Base-by-base conservation (phyloP, 1,284 basidiomycete genomes). In the Laetiporus sulphureus region DNA sequence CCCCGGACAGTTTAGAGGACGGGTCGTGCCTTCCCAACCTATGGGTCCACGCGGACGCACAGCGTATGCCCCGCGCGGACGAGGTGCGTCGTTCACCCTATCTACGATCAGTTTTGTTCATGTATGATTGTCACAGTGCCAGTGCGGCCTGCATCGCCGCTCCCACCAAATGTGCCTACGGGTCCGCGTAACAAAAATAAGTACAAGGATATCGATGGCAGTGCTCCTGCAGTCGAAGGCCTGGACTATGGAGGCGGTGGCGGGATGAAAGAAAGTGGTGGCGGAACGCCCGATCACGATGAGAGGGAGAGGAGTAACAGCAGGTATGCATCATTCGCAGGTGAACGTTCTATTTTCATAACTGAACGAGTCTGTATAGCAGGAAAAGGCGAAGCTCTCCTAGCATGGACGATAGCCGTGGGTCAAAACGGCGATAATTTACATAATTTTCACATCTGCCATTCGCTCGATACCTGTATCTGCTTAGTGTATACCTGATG, bases 111-210 rank as follows among this genome's bases (percentile, higher is more conserved):
- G 23, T n/a, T n/a, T n/a, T n/a, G n/a, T 27, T 30, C 27, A 25
- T 18, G 23, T 31, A 27, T 27, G 32, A 15, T 15, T 37, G 39
- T 16, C 56, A 53, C 49, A 7, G 36, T 59, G 16, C 79, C 83
- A 36, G 75, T 76, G 27, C 73, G 86, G 38, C 79, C 87, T 13
- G 80, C 84, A 3, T 88, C 86, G 0, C 86, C 85, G 20, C 70
- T 89, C 1, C 87, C 87, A 3, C 84, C 87, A 13, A 79, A 79
- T 49, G 86, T 91, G 18, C 87, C 87, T 0, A 91, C 87, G 0
- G 88, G 88, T 2, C 87, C 87, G 8, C 72, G 87, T 33, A 90
- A 88, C 59, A 82, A 85, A 58, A 88, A 87, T 59, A 87, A 87
- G 58, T 90, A 91, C 66, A 90, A 89, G 64, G 87, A 91, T 59